A percentile compares a stretch with the other conserved stretches of the same genome.
These are phyloP conservation scores for Lepidium campestre DNA, from an alignment of 441 rosid species.

Conservation along the genomic window DNA sequence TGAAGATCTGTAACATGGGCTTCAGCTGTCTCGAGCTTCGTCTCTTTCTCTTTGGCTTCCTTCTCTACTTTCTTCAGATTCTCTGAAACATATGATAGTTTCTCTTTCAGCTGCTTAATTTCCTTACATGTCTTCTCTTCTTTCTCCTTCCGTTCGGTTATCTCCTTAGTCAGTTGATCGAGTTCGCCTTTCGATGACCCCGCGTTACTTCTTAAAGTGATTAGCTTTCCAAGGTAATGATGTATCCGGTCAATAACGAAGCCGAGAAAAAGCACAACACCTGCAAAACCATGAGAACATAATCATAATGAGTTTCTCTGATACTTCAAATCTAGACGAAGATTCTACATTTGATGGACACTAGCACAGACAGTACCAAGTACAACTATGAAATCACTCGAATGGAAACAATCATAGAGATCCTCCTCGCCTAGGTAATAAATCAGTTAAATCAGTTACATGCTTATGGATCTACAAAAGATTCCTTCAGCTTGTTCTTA, in stretches of 20 bases:
- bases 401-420: not conserved
- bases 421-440: not conserved
- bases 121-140: slow-evolving; percentile 64
- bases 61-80: slow-evolving; percentile 55
- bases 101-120: slow-evolving; percentile 50
- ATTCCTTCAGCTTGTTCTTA: not conserved
- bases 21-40: slow-evolving; percentile 74
- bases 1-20: slow-evolving; percentile 76
- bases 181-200: slow-evolving; percentile 72
- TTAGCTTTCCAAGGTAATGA: slow-evolving; percentile 72
- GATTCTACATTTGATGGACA: not conserved
- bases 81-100: slow-evolving; percentile 42
- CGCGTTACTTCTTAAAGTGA: slow-evolving; percentile 43
- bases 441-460: not conserved
- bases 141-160: slow-evolving; percentile 50
- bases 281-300: slow-evolving; percentile 38
- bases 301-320: not conserved
- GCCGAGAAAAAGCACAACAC: slow-evolving; percentile 83
- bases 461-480: not conserved
- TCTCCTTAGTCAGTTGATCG: slow-evolving; percentile 59
- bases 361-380: not conserved
- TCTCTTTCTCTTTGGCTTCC: slow-evolving; percentile 66
- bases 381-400: not conserved
- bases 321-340: not conserved
- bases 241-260: slow-evolving; percentile 83